Percentiles rank a stretch among this genome's conserved stretches.
These are phyloP conservation scores for Phytophthora pinifolia DNA, from an alignment of 352 stramenopile species.

Conservation along the genomic window DNA sequence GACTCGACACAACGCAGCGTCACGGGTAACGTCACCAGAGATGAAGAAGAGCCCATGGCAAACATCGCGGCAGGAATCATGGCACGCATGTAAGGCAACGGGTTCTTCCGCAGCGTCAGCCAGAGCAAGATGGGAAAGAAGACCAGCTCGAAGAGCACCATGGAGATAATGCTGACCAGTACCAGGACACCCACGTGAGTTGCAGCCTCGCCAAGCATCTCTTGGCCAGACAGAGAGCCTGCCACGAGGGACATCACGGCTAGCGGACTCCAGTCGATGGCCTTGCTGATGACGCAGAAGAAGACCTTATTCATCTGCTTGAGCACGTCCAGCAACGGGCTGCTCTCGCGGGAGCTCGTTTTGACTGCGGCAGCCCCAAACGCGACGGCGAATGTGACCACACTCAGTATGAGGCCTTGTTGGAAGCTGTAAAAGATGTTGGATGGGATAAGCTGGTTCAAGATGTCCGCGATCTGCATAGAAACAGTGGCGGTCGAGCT, in stretches of 20 bases:
- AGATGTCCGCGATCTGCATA: slow-evolving; percentile 57
- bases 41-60: slow-evolving; percentile 66
- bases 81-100: slow-evolving; percentile 56
- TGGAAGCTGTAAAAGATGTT: slow-evolving; percentile 68
- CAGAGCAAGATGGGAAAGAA: slow-evolving; percentile 61
- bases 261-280: slow-evolving; percentile 66
- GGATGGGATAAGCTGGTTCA: slow-evolving; percentile 47
- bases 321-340: slow-evolving; percentile 53
- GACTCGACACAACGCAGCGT: slow-evolving; percentile 67
- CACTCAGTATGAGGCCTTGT: slow-evolving; percentile 50
- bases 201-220: slow-evolving; percentile 41
- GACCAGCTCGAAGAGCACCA: slow-evolving; percentile 51
- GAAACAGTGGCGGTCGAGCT: slow-evolving; percentile 35
- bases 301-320: slow-evolving; percentile 78
- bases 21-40: slow-evolving; percentile 62
- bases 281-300: slow-evolving; percentile 59
- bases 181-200: slow-evolving; percentile 61
- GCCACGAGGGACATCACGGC: slow-evolving; percentile 74
- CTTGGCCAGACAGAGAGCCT: slow-evolving; percentile 53
- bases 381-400: slow-evolving; percentile 64
- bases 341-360: slow-evolving; percentile 51
- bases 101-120: slow-evolving; percentile 45
- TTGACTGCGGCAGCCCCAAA: slow-evolving; percentile 61
- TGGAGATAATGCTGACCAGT: slow-evolving; percentile 46
- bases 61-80: slow-evolving; percentile 70